These are phyloP conservation scores for Litchi chinensis DNA, from an alignment of 345 rosid species.

Conservation along the genomic window DNA sequence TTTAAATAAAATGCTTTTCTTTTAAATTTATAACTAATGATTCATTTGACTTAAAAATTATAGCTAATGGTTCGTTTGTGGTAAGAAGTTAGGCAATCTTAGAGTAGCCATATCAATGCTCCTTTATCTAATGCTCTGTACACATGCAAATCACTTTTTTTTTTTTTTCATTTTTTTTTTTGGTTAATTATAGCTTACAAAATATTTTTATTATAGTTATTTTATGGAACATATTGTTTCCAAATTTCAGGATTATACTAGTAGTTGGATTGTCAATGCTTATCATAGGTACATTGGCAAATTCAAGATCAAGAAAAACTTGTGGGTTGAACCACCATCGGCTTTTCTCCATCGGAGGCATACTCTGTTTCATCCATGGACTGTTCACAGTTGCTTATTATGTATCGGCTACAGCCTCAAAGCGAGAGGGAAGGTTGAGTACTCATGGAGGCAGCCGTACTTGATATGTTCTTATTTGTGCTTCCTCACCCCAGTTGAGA, in stretches of 20 bases:
- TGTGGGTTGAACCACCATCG: constrained; percentile 70
- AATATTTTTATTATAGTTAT: not conserved
- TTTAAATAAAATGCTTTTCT: too few relatives aligned
- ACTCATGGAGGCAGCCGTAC: not conserved
- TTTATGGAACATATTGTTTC: not conserved
- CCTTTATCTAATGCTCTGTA: too few relatives aligned
- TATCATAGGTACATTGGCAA: constrained; percentile 61
- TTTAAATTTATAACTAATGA: too few relatives aligned
- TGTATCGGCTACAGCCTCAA: constrained; percentile 71
- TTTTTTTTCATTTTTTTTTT: not conserved
- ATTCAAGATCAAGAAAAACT: constrained; percentile 64
- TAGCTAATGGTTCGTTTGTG: too few relatives aligned
- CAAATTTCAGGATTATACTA: constrained; percentile 57
- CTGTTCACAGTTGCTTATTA: constrained; percentile 67
- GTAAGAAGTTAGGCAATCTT: too few relatives aligned
- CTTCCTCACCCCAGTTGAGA: not conserved
- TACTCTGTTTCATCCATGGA: constrained; percentile 83
- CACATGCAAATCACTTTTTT: too few relatives aligned
- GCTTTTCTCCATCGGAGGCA: constrained; percentile 67
- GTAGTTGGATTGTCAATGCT: constrained; percentile 76
- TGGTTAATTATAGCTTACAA: too few relatives aligned
- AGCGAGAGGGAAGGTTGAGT: constrained; percentile 32
- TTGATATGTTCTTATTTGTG: not conserved
- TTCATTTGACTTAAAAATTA: too few relatives aligned
- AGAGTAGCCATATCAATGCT: too few relatives aligned